Evolutionary conservation across 75 land plant genomes (phyloP).

Genomic region (Sequoia sempervirens): DNA sequence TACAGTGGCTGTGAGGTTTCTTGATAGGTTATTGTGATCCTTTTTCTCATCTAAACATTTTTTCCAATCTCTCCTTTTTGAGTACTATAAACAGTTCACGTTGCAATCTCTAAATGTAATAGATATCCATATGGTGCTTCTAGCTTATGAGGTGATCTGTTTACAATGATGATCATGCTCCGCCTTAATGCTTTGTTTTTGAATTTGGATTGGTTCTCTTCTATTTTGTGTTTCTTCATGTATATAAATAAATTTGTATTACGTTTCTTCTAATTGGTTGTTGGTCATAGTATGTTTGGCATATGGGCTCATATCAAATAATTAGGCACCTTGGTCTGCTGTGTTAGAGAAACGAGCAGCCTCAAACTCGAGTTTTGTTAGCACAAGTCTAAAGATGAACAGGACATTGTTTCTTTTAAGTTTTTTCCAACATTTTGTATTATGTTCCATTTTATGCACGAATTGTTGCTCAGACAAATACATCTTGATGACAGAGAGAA

Average conservation of each 20-base stretch:
- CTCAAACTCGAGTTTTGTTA: background rate
- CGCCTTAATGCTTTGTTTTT: background rate
- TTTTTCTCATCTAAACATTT: background rate
- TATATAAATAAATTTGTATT: background rate
- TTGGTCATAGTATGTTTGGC: background rate
- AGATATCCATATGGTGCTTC: background rate
- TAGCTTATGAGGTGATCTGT: background rate
- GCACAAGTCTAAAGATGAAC: background rate
- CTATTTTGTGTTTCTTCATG: background rate
- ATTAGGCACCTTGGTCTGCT: background rate
- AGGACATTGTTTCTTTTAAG: background rate
- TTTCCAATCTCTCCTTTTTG: background rate
- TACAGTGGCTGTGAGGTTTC: background rate
- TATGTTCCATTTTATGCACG: background rate
- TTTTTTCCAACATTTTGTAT: background rate
- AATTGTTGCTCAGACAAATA: background rate
- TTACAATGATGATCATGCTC: background rate
- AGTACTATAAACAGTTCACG: background rate
- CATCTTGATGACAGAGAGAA: conserved; percentile 62
- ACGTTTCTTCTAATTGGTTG: background rate
- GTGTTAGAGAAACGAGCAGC: background rate
- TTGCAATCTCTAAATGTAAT: background rate
- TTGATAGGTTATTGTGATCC: background rate
- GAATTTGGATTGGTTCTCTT: background rate
- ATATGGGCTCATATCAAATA: background rate